These are phyloP conservation scores for Naganishia vaughanmartiniae DNA, from an alignment of 768 basidiomycete genomes.

Conservation along the genomic window DNA sequence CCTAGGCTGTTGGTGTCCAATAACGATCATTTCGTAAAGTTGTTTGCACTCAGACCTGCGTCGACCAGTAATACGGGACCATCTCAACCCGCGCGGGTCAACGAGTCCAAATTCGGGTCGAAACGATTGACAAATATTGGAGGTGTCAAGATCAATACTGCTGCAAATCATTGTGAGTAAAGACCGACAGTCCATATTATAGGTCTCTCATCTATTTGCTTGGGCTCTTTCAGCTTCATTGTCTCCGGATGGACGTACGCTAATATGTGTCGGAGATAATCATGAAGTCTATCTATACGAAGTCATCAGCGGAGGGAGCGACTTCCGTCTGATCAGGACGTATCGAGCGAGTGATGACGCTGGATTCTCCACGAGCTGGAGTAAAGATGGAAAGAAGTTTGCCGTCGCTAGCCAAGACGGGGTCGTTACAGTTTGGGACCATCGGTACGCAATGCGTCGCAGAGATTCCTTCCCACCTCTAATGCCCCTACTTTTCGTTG, in stretches of 20 bases:
- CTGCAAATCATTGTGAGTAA: slow-evolving; percentile 50
- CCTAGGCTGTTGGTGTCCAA: slow-evolving; percentile 79
- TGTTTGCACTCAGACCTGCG: slow-evolving; percentile 62
- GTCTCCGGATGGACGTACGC: slow-evolving; percentile 79
- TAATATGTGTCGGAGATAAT: slow-evolving; percentile 88
- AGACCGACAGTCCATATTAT: neutral
- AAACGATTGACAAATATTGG: slow-evolving; percentile 43
- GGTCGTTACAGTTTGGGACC: slow-evolving; percentile 52
- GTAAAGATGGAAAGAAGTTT: slow-evolving; percentile 50
- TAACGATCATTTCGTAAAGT: slow-evolving; percentile 76
- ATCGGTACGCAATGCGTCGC: slow-evolving; percentile 32
- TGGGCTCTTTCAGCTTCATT: slow-evolving; percentile 64
- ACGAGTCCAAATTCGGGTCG: slow-evolving; percentile 27
- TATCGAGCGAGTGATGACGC: slow-evolving; percentile 54
- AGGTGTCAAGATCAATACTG: slow-evolving; percentile 41
- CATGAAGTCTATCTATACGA: slow-evolving; percentile 78
- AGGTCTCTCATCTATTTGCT: neutral
- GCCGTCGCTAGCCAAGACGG: slow-evolving; percentile 52
- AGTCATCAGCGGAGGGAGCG: slow-evolving; percentile 62
- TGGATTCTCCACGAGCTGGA: slow-evolving; percentile 50
- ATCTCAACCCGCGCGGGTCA: neutral
- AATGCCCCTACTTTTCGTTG: neutral
- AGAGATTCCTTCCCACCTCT: neutral
- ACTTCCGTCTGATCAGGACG: slow-evolving; percentile 66
- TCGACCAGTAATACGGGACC: neutral